Evolutionary conservation across 2,329 filamentous ascomycete genomes (phyloP).

Genomic region (Cordyceps farinosa): DNA sequence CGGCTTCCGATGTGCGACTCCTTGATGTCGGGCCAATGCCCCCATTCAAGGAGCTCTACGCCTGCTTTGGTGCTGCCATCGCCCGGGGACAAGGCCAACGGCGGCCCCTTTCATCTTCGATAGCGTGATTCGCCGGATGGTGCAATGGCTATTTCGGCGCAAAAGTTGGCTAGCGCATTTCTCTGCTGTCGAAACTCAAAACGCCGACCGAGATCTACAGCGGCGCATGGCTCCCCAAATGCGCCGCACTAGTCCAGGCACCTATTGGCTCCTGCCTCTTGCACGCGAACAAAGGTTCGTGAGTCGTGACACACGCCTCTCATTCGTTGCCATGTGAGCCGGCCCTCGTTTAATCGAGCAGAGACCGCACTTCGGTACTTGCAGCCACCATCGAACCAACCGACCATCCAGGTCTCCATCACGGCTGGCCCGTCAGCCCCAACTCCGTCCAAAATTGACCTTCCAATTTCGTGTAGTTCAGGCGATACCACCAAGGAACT

Average conservation of each 20-base stretch:
- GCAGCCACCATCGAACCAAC: constrained; percentile 8
- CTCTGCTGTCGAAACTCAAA: neutral
- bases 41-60: constrained; percentile 2
- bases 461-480: constrained; percentile 12
- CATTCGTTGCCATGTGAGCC: constrained; percentile 7
- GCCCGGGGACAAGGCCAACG: neutral
- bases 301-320: neutral
- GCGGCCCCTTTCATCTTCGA: neutral
- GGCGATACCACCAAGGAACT: constrained; percentile 1
- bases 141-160: neutral
- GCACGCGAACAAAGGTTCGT: neutral
- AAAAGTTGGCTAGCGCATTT: neutral
- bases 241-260: neutral
- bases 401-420: neutral
- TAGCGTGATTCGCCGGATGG: neutral
- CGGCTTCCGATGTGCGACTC: neutral
- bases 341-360: neutral
- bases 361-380: neutral
- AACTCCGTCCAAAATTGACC: neutral
- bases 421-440: neutral
- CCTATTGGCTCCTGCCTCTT: constrained; percentile 3
- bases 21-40: neutral
- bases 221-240: neutral
- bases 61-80: neutral
- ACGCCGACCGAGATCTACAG: neutral